Base-by-base conservation (phyloP, 2,329 filamentous ascomycete genomes). In the Colletotrichum cereale region DNA sequence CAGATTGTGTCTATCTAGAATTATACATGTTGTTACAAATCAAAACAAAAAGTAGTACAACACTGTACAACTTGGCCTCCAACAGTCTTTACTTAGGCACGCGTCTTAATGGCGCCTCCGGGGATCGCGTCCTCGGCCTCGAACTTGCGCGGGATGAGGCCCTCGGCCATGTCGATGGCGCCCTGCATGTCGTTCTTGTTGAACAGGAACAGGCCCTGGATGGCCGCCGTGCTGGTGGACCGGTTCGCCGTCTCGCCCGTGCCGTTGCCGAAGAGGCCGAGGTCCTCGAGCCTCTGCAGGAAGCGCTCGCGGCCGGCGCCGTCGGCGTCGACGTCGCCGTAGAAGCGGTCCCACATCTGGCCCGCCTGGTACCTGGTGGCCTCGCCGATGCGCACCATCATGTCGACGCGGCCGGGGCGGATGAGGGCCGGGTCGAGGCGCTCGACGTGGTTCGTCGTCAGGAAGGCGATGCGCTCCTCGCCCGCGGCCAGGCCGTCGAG, bases 401-500 rank as follows among this genome's bases (percentile, higher is more conserved):
- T 93, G 81, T 99, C 96, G 0, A 99, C 95, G 60, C 96, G 89
- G 0, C 96, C 96, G 0, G 96, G 96, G 31, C 96, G 88, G 58
- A 98, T 94, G 52, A 99, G 83, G 5, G 96, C 96, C 72, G 94
- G 92, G 77, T 98, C 95, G 2, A 98, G 87, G 50, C 94, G 89
- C 75, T 98, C 95, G 47, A 97, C 90, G 78, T 98, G 94, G 78
- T 99, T 99, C 26, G 96, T 97, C 2, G 96, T 99, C 73, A 97
- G 86, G 81, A 99, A 97, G 1, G 97, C 91, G 73, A 99, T 93
- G 64, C 96, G 90, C 84, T 98, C 96, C 80, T 98, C 96, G 16
- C 95, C 94, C 62, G 95, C 97, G 8, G 95, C 95, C n/a, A 98
- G 90, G 1, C 96, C 96, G 74, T 99, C 96, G 18, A 96, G 82